phyloP scores from a whole-genome alignment of 2,329 filamentous ascomycete species.

The Dothidotthia symphoricarpi region DNA sequence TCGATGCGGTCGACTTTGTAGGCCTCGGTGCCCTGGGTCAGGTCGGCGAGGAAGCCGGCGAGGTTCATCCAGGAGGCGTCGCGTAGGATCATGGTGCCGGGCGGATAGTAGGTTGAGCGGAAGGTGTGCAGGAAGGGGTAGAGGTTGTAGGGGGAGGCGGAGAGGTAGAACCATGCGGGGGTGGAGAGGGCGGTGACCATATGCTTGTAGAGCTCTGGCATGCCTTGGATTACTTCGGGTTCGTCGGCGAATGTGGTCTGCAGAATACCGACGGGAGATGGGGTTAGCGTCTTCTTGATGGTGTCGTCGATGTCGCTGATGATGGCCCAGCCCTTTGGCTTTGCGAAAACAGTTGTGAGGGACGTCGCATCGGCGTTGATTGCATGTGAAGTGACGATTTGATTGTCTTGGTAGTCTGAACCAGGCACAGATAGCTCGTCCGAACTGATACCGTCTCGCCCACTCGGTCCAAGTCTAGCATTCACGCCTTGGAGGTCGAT shows the following conservation, averaged over 20 bases:
- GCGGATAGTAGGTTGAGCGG: constrained; percentile 66
- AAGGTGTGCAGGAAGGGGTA: constrained; percentile 83
- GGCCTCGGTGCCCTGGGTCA: constrained; percentile 76
- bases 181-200: constrained; percentile 56
- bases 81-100: constrained; percentile 78
- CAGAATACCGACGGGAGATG: constrained; percentile 76
- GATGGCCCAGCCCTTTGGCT: constrained; percentile 76
- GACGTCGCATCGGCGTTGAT: constrained; percentile 46
- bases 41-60: constrained; percentile 71
- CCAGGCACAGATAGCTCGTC: constrained; percentile 55
- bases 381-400: constrained; percentile 31
- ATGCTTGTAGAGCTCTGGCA: constrained; percentile 78
- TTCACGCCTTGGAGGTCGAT: constrained; percentile 55
- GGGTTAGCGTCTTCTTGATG: constrained; percentile 86
- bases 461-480: constrained; percentile 62
- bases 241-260: constrained; percentile 78
- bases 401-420: constrained; percentile 39
- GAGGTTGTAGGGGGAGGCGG: constrained; percentile 89
- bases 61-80: constrained; percentile 86
- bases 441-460: constrained; percentile 68
- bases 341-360: constrained; percentile 72
- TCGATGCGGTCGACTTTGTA: constrained; percentile 83
- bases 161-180: constrained; percentile 88
- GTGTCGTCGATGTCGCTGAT: constrained; percentile 94
- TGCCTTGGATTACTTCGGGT: constrained; percentile 69